Base-by-base conservation (phyloP, 805 yeast species). In the Metschnikowia proteae region DNA sequence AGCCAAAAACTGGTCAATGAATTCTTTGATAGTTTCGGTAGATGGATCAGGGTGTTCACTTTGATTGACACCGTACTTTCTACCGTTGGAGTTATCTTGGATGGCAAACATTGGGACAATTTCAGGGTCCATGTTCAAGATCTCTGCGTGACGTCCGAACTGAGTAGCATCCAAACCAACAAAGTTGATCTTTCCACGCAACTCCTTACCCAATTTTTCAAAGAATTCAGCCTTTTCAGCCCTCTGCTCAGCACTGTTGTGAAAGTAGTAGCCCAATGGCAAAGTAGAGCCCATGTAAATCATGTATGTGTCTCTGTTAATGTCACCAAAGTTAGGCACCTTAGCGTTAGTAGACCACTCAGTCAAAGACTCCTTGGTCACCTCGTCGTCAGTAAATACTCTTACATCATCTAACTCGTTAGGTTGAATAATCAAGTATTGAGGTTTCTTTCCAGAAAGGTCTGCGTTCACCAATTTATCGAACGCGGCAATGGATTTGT, bases 221-320 rank as follows among this genome's bases (percentile, higher is more conserved):
- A 91, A 77, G 46, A 73, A 63, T 38, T 74, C 73, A 42, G 71
- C 71, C 56, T 80, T 78, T 33, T 73, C 76, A 34, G 70, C 80
- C 65, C 84, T 82, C 72, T 88, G 84, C 55, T 82, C 87, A 43
- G 78, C 78, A 43, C 77, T 70, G 58, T 79, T 81, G 74, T 87
- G 89, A 75, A 94, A 94, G 67, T 86, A 83, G 78, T 91, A 92
- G 47, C 88, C 95, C 57, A 94, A 71, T 54, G 99, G 99, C 48
- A 82, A 56, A 32, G 81, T 78, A 51, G 90, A 73, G 48, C 76
- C 70, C 78, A 88, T 81, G 76, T 91, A 94, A 37, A 75, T 64
- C 68, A 78, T 73, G 78, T 85, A 94, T 55, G 94, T 84, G 46
- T 80, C 75, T 56, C 94, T 90, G 61, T 82, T 83, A 56, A 92